Evolutionary conservation across 352 stramenopile species (phyloP), one percentile per base, ranked within the genome.

Genomic region (Phytophthora litchii): DNA sequence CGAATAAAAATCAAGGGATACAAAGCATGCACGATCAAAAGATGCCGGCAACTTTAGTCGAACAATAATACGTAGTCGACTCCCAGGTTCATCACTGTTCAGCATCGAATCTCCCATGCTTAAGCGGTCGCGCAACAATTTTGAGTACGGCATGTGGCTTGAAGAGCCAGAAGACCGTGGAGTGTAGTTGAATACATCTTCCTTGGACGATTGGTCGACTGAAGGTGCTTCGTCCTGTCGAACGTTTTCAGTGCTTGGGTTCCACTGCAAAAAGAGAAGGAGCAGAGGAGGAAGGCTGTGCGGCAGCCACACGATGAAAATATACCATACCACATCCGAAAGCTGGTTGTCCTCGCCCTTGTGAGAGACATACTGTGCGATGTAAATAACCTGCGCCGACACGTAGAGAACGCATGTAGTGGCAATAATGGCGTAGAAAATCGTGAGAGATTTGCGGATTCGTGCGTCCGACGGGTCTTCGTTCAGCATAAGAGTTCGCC

Each of bases 341-440:
- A 94, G 70, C 51, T 91, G 78, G 38, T 75, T 82, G 42, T 76
- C 73, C 23, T 83, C 67, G 10, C 67, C 76, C 17, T 72, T 72
- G 34, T 72, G 73, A 16, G 82, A 89, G 6, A 91, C 62, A 65
- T 94, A 95, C 65, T 93, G 86, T 40, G 84, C 78, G 37, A 94
- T 91, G 68, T 93, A 94, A 34, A 95, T 95, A 17, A 95, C 83
- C 64, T 94, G 84, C 4, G 84, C 83, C 36, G 86, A 94, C 16
- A 95, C 86, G 64, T 92, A 94, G 3, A 95, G 66, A 38, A 95
- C 86, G 38, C 84, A 91, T 4, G 86, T 94, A 14, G 83, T 95
- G 25, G 86, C 83, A 32, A 95, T 94, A 61, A 95, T 95, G 21
- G 72, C 69, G 65, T 95, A 95, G 54, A 95, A 95, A 25, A 94